Base-by-base conservation (phyloP, 1,284 basidiomycete genomes). In the Ceratobasidium sp. region DNA sequence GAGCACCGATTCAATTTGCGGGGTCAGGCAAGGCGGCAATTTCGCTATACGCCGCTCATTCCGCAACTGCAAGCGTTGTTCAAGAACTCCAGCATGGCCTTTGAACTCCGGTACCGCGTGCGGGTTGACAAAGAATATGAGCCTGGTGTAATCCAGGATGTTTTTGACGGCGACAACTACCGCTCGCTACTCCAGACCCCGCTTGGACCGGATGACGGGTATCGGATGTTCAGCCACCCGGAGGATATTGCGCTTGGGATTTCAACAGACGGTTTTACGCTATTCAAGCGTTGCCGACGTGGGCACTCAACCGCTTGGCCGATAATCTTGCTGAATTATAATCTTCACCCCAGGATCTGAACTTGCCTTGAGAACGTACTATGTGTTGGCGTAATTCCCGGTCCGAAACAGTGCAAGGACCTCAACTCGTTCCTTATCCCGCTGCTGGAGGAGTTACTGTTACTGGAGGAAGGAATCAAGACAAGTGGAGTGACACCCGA, bases 221-320 rank as follows among this genome's bases (percentile, higher is more conserved):
- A 78, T 49, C 53, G 25, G 0, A 78, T 74, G 69, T 81, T 81
- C 64, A 70, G 67, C 0, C 73, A 78, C 54, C 54, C 40, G 2
- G 72, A 72, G 3, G 78, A 80, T 58, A 72, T 79, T n/a, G 78
- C 77, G 3, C 70, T 79, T 0, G 77, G 77, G 0, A 62, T 78
- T 0, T 76, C 76, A 17, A 74, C 77, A 1, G 79, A 81, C 74
- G 81, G 82, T 0, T 81, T 82, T 74, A 74, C 74, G 2, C 80
- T 80, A 0, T 83, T 81, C 73, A 77, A 77, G 38, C 73, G 74
- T 3, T 35, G 60, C 0, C 75, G 77, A 12, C 57, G 58, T n/a
- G 65, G 65, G 0, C 78, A 77, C 12, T 73, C 77, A 17, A 82
- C 81, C 0, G 75, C 76, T 42, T 72, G 73, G 71, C 73, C 72